Evolutionary conservation across 371 early-diverging fungal species (phyloP).

Genomic region (Zychaea mexicana): DNA sequence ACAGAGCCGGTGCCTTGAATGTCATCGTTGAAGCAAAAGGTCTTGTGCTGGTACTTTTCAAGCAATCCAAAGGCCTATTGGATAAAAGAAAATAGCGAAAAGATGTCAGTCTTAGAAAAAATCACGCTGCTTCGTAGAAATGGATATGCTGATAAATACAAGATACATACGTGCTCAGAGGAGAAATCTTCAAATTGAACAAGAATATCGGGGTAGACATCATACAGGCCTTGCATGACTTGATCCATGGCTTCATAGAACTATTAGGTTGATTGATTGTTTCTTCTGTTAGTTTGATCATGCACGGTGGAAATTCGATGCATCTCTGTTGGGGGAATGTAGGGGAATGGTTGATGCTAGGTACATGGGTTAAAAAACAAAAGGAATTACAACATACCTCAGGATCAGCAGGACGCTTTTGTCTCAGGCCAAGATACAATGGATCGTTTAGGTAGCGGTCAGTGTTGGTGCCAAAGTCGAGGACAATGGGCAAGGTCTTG

Average conservation of each 20-base stretch:
- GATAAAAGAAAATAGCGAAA: neutral
- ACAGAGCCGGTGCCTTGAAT: constrained; percentile 89
- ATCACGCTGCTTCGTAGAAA: too few species aligned
- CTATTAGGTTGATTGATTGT: constrained; percentile 8
- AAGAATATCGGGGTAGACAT: constrained; percentile 75
- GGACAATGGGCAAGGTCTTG: constrained; percentile 82
- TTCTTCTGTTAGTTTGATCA: neutral
- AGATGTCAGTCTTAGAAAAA: neutral
- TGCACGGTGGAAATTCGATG: neutral
- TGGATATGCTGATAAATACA: neutral
- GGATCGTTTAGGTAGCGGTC: constrained; percentile 78
- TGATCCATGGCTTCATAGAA: constrained; percentile 83
- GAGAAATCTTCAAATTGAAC: constrained; percentile 95
- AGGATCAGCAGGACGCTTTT: constrained; percentile 70
- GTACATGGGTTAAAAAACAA: neutral
- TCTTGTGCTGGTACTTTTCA: constrained; percentile 65
- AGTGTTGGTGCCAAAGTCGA: constrained; percentile 92
- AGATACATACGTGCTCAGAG: constrained; percentile 65
- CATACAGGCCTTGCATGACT: constrained; percentile 71
- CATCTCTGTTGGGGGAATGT: neutral
- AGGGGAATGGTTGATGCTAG: neutral
- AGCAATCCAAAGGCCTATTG: constrained; percentile 70
- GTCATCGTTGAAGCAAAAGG: constrained; percentile 75
- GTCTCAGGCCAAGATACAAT: constrained; percentile 81
- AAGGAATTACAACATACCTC: constrained; percentile 26